Evolutionary conservation across 2,329 filamentous ascomycete species (phyloP), one percentile per base, ranked within the genome.

Genomic region (Hymenoscyphus salicellus): DNA sequence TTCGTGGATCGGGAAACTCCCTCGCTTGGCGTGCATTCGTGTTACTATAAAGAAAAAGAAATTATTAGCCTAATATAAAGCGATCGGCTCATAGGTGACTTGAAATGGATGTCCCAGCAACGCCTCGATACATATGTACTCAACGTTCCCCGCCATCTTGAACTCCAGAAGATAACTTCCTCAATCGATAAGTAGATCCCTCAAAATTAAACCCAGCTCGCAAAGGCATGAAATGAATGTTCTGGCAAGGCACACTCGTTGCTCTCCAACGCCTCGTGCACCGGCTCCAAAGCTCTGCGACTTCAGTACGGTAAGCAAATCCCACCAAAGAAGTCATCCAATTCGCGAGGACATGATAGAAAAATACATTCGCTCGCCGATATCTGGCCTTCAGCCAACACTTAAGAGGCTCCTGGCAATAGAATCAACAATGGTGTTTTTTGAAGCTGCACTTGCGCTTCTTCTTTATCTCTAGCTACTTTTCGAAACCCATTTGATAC

Each of bases 311-410:
- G 32, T 33, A 33, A 33, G 7, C 32, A 33, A 33, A 33, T 33
- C 7, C 7, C 32, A 8, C 1, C 8, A 33, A 33, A 10, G 11
- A 33, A 8, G 17, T 28, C 1, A 5, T 17, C 20, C 30, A 28
- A 56, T 14, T 16, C 7, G 26, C 26, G 3, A 56, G 52, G 52
- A 56, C 14, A 28, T 32, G 14, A 56, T 26, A 32, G 16, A 17
- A 32, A 32, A 33, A 56, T 17, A 32, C 26, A 32, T 33, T 56
- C 26, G 33, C 55, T 56, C 55, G 55, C 55, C 55, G 55, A 56
- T 16, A 32, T 56, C 55, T 56, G 26, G 55, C 26, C 30, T 20
- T 17, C 3, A 30, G 7, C n/a, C 26, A 56, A 57, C n/a, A 14
- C 28, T 57, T 20, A 57, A 56, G 55, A 33, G 16, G 28, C 10